These are phyloP conservation scores for Juglanconis oblonga DNA, from an alignment of 2,329 filamentous ascomycete species.

Conservation along the genomic window DNA sequence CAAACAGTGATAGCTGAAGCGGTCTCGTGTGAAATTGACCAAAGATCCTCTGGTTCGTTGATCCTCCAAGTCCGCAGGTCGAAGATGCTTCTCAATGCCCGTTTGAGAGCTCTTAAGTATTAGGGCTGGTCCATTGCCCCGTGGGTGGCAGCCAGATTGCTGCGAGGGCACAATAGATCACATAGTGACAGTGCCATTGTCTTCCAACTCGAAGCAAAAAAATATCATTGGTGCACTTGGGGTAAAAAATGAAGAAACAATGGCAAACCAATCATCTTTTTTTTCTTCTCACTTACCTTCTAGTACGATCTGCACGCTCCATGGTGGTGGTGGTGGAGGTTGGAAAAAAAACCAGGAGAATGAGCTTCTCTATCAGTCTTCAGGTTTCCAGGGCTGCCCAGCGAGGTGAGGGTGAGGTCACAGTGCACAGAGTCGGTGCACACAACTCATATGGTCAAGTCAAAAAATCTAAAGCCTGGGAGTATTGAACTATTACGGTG, in stretches of 20 bases:
- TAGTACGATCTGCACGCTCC: conserved; percentile 17
- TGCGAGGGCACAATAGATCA: not conserved
- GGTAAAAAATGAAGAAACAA: not conserved
- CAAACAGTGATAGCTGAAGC: not conserved
- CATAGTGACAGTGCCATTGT: not conserved
- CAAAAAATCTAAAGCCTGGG: not conserved
- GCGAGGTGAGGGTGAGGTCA: not conserved
- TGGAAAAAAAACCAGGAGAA: too few species aligned
- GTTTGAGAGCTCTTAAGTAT: not conserved
- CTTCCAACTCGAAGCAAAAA: not conserved
- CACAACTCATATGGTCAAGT: not conserved
- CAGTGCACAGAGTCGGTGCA: not conserved
- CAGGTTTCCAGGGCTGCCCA: not conserved
- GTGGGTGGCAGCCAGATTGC: not conserved
- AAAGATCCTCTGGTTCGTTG: not conserved
- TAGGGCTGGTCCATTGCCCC: not conserved
- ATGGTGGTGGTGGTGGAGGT: conserved; percentile 3
- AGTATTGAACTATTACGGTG: not conserved
- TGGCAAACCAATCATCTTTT: not conserved
- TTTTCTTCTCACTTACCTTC: conserved; percentile 13
- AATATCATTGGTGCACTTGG: not conserved
- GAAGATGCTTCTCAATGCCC: not conserved
- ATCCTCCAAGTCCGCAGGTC: not conserved
- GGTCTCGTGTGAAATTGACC: not conserved
- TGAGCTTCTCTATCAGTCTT: not conserved